Base-by-base conservation (phyloP, 148 eudicot genomes). In the Fallopia convolvulus region DNA sequence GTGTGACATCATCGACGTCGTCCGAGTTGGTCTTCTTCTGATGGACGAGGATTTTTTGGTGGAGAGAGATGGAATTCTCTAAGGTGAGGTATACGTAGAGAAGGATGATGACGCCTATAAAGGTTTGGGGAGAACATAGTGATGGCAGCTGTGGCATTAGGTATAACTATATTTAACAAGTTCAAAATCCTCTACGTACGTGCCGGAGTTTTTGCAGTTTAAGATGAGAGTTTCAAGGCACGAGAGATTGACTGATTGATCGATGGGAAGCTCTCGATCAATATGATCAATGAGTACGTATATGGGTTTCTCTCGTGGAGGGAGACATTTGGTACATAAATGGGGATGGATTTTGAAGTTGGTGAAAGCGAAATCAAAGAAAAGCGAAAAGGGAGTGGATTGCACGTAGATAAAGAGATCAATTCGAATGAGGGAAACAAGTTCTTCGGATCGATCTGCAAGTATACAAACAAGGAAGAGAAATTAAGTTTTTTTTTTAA, bases 61-160 rank as follows among this genome's bases (percentile, higher is more conserved):
- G 80, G 8, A 85, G 76, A 8, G 87, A 78, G 60, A 85, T 80
- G 44, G 85, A 85, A 55, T 82, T 82, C 40, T 85, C 74, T 18
- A 84, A 80, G 7, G 79, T 80, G 77, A 84, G 72, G 44, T 77
- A 84, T 4, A 84, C 75, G 66, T 83, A 84, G 32, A 84, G 50
- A 66, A 84, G 78, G 70, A 84, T 78, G 13, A 80, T 77, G 58
- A 84, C 60, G 17, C 71, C 79, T 15, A 84, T 82, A 63, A 82
- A 82, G 2, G 81, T 79, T 7, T 80, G 84, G 44, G 77, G 81
- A 41, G 87, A 84, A 75, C 84, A 82, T 77, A 80, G 56, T 58
- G 83, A 82, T 79, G 82, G 77, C 48, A 76, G 72, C 20, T 8
- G 46, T 76, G 39, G 33, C 78, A 58, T 76, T 70, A 42, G 41